These are phyloP conservation scores for Fusarium sp. DNA, from an alignment of 2,329 filamentous ascomycete genomes.

Conservation along the genomic window DNA sequence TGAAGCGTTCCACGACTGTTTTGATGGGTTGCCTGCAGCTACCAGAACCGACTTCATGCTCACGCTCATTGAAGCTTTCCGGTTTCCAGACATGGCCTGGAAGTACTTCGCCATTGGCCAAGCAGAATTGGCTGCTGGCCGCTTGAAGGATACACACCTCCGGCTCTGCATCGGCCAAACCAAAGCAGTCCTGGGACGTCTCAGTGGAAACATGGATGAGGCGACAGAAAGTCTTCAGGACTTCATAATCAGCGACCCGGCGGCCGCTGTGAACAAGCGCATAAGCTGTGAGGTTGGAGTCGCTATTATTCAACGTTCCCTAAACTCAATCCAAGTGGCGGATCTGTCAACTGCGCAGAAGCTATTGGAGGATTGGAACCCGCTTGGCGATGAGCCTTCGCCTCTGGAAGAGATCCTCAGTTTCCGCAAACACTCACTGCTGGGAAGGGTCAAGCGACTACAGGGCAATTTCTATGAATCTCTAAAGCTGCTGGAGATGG, in stretches of 20 bases:
- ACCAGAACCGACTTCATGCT: constrained; percentile 35
- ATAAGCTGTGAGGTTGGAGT: constrained; percentile 29
- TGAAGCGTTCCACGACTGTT: constrained; percentile 23
- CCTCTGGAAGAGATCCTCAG: constrained; percentile 24
- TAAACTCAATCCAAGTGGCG: constrained; percentile 34
- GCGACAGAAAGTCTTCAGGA: constrained; percentile 25
- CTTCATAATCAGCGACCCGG: constrained; percentile 1
- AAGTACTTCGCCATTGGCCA: constrained; percentile 34
- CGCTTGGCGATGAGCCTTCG: constrained; percentile 18
- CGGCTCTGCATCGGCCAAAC: constrained; percentile 31
- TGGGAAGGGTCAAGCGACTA: constrained; percentile 32
- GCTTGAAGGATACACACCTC: constrained; percentile 30
- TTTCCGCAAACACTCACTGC: constrained; percentile 31
- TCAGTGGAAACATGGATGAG: constrained; percentile 35
- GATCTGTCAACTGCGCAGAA: constrained; percentile 25
- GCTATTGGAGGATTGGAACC: constrained; percentile 28
- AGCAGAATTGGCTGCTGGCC: constrained; percentile 26
- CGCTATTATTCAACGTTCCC: constrained; percentile 22
- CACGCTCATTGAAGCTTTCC: constrained; percentile 35
- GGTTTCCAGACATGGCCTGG: constrained; percentile 38
- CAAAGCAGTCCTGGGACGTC: constrained; percentile 28
- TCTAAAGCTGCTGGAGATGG: constrained; percentile 13
- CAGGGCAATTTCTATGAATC: constrained; percentile 27
- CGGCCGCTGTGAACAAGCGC: constrained; percentile 7
- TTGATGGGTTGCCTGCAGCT: constrained; percentile 14